These are phyloP conservation scores for Chimonanthus salicifolius DNA, from an alignment of 164 flowering plant species.

Conservation along the genomic window DNA sequence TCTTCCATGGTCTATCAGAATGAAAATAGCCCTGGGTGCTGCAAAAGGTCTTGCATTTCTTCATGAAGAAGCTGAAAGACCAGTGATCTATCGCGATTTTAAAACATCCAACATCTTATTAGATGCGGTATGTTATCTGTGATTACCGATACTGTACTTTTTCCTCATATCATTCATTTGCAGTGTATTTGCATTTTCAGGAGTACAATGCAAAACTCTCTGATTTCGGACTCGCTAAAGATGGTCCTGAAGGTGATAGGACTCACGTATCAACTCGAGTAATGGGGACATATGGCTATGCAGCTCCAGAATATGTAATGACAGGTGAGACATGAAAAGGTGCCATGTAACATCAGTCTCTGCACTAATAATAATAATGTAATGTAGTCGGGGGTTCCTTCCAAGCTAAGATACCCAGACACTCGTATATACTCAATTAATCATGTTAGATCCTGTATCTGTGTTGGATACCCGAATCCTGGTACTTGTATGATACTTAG, in stretches of 20 bases:
- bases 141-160: neutral
- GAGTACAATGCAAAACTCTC: slow-evolving; percentile 80
- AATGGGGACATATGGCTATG: slow-evolving; percentile 88
- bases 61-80: slow-evolving; percentile 43
- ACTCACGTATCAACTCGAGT: slow-evolving; percentile 86
- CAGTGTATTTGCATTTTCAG: slow-evolving; percentile 29
- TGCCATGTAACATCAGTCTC: neutral
- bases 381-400: no score
- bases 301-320: slow-evolving; percentile 85
- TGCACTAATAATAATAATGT: no score
- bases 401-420: no score
- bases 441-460: no score
- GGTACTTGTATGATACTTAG: no score
- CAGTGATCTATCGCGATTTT: slow-evolving; percentile 40
- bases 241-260: slow-evolving; percentile 82
- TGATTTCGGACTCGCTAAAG: slow-evolving; percentile 83
- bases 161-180: neutral
- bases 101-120: slow-evolving; percentile 39
- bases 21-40: slow-evolving; percentile 45
- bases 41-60: slow-evolving; percentile 44
- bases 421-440: no score
- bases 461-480: no score
- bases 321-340: slow-evolving; percentile 40
- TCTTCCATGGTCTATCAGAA: slow-evolving; percentile 39
- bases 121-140: slow-evolving; percentile 34